Evolutionary conservation across 164 flowering plant species (phyloP).

Genomic region (Aristolochia contorta): DNA sequence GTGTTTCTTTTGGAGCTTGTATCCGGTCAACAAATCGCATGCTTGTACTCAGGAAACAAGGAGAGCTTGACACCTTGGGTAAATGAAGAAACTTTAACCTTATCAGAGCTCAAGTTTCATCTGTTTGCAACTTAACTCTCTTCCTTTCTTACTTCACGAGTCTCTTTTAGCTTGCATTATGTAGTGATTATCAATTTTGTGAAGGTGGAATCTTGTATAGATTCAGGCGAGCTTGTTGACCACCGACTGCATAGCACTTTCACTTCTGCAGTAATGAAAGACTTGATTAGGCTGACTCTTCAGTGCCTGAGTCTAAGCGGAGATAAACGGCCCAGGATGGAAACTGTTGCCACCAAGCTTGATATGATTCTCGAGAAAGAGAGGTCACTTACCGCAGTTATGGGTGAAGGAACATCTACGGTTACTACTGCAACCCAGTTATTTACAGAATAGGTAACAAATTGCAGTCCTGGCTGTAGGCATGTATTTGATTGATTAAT

Average conservation of each 20-base stretch:
- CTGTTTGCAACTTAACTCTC: background rate
- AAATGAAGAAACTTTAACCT: constrained; percentile 1
- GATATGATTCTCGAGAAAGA: constrained; percentile 51
- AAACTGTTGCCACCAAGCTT: constrained; percentile 36
- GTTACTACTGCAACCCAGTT: constrained; percentile 53
- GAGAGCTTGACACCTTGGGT: constrained; percentile 55
- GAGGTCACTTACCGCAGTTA: constrained; percentile 44
- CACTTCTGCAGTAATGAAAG: constrained; percentile 48
- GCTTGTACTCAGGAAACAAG: constrained; percentile 20
- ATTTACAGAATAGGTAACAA: constrained; percentile 24
- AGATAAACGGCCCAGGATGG: constrained; percentile 42
- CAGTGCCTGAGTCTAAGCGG: constrained; percentile 41
- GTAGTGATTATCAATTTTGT: background rate
- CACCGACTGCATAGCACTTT: constrained; percentile 38
- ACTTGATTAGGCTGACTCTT: constrained; percentile 36
- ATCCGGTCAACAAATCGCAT: constrained; percentile 37
- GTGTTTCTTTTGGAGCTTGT: constrained; percentile 67
- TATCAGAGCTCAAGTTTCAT: background rate
- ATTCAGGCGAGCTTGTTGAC: constrained; percentile 36
- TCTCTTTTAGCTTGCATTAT: background rate
- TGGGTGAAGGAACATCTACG: constrained; percentile 47
- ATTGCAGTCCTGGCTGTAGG: constrained; percentile 3
- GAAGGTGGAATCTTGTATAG: constrained; percentile 40
- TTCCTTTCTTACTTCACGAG: background rate
- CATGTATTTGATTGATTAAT: constrained; percentile 1